Evolutionary conservation across 1,284 basidiomycete species (phyloP).

Genomic region (Stygiomarasmius scandens): DNA sequence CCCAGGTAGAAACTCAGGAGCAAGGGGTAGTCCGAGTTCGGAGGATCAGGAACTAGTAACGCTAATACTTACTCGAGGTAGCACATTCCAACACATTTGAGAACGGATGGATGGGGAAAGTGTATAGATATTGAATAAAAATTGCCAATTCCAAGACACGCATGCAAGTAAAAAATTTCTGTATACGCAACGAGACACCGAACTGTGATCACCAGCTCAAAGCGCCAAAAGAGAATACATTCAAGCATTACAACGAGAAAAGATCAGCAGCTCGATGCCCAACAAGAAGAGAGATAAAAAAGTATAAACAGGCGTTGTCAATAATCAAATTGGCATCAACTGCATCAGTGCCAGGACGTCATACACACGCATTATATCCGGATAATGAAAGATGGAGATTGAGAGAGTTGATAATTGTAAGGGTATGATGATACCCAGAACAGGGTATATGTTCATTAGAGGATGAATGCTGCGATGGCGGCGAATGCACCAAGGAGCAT

Average conservation of each 20-base stretch:
- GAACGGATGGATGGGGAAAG: not conserved
- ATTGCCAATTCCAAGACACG: not conserved
- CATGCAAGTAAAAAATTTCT: not conserved
- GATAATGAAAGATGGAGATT: conserved; percentile 7
- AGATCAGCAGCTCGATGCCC: not conserved
- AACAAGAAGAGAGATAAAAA: not conserved
- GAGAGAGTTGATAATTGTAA: conserved; percentile 11
- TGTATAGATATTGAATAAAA: conserved; percentile 3
- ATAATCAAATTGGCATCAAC: conserved; percentile 3
- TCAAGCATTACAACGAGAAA: not conserved
- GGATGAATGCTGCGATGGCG: conserved; percentile 10
- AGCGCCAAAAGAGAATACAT: not conserved
- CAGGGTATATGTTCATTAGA: conserved; percentile 16
- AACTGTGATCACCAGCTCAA: not conserved
- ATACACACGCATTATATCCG: conserved; percentile 5
- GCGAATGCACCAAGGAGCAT: conserved; percentile 12
- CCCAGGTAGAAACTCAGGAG: not conserved
- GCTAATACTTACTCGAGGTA: not conserved
- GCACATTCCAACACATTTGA: no score
- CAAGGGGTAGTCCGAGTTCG: no score
- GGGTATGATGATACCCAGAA: not conserved
- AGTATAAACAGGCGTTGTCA: not conserved
- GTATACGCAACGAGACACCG: not conserved
- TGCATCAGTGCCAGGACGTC: not conserved
- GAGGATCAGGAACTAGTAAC: no score